Conservation (phyloP, 495 filamentous ascomycete species). For the Patellaria atrata region DNA sequence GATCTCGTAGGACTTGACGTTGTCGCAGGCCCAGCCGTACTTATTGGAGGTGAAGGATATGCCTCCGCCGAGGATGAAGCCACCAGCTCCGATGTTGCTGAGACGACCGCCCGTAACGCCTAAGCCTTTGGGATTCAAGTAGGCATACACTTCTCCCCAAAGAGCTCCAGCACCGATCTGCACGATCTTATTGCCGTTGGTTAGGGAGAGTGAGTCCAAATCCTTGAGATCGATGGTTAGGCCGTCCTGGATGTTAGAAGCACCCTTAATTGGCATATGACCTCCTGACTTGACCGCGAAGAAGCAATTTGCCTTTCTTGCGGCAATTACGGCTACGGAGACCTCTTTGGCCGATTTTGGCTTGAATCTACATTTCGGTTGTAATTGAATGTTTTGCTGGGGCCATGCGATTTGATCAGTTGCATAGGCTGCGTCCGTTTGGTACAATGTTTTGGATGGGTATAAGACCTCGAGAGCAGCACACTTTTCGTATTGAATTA, state of each 20-base stretch:
- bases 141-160: constrained; percentile 41
- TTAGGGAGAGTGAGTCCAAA: constrained; percentile 31
- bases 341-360: constrained; percentile 28
- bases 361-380: constrained; percentile 35
- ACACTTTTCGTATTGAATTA: no score
- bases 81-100: constrained; percentile 42
- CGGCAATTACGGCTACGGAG: constrained; percentile 26
- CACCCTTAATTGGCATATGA: constrained; percentile 36
- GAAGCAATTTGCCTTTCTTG: constrained; percentile 23
- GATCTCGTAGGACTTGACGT: constrained; percentile 37
- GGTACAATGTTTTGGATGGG: no score
- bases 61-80: constrained; percentile 40
- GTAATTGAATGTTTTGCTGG: no score
- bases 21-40: constrained; percentile 38
- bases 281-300: constrained; percentile 42
- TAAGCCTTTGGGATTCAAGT: constrained; percentile 32
- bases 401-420: no score
- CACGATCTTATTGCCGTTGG: constrained; percentile 23
- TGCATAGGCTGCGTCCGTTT: no score
- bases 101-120: constrained; percentile 43
- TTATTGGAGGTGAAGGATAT: constrained; percentile 35
- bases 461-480: no score
- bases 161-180: constrained; percentile 32
- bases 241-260: constrained; percentile 35
- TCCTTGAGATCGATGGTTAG: constrained; percentile 42